Base-by-base conservation (phyloP, 2,329 filamentous ascomycete species). In the Colletotrichum brevisporum region DNA sequence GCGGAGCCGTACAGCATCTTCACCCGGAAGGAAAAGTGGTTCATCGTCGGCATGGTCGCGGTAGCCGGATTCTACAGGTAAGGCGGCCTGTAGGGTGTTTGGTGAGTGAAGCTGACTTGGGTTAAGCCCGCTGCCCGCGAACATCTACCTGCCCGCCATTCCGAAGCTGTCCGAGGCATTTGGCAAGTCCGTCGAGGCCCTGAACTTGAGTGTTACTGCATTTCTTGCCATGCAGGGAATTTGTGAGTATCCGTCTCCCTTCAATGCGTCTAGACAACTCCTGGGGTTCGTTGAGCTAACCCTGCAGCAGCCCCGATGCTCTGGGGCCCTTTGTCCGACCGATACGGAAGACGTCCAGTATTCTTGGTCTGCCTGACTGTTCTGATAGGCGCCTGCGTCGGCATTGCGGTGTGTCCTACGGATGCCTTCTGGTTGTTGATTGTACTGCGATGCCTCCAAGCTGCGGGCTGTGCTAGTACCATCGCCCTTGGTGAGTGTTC, bases 111-210 rank as follows among this genome's bases (percentile, higher is more conserved):
- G 43, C 36, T 63, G 13, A 55, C 21, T 18, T 18, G 5, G 62
- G 57, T 62, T 12, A 55, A 78, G 78, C 26, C 77, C 77, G 16
- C 58, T 79, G 36, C 78, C 78, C 0, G 77, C 78, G 27, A 80
- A 78, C 69, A 79, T 80, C 26, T 79, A 79, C 54, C 76, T 79
- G 31, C 78, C 77, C 1, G 76, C 76, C 4, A 75, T 79, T 3
- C 77, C 77, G 0, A 73, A 72, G 5, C 61, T 80, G 8, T 66
- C 75, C 3, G 50, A 57, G 0, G 77, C 73, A n/a, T 79, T 80
- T 48, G 55, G 73, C 5, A 59, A 71, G 55, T 77, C 77, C 1
- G 74, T 75, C 4, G 78, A 78, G 41, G 63, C 67, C 4, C 69
- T 80, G n/a, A 79, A 79, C 64, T 71, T 75, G 55, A 77, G 76